A percentile compares a stretch with the other conserved stretches of the same genome.
Conservation (phyloP, 1,284 basidiomycete species). For the Cystobasidium slooffiae region DNA sequence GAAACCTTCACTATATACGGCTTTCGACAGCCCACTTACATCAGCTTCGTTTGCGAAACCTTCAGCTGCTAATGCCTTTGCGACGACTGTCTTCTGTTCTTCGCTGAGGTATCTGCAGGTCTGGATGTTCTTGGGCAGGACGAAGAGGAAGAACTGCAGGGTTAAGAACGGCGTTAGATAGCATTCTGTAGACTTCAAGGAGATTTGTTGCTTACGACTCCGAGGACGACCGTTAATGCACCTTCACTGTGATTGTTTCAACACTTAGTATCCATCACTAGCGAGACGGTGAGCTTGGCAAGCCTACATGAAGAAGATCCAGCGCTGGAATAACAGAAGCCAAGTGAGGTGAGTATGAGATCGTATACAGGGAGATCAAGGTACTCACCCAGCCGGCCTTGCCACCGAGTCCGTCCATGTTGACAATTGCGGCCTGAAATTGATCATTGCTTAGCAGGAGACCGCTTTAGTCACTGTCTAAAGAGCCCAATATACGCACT, state of each 20-base stretch:
- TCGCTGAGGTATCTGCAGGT: constrained; percentile 45
- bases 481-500: no score
- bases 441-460: no score
- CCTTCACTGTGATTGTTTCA: constrained; percentile 44
- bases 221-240: constrained; percentile 45
- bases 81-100: constrained; percentile 44
- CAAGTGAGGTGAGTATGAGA: background rate
- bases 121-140: constrained; percentile 45
- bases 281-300: constrained; percentile 42
- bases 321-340: constrained; percentile 25
- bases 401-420: constrained; percentile 56
- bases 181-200: no score
- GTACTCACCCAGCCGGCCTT: constrained; percentile 55
- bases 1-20: background rate
- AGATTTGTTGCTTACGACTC: constrained; percentile 12
- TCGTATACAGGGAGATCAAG: no score
- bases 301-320: constrained; percentile 29
- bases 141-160: constrained; percentile 37
- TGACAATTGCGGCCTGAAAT: constrained; percentile 55
- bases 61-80: constrained; percentile 45
- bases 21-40: background rate
- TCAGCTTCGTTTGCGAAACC: constrained; percentile 30
- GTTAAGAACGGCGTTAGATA: no score
- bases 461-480: no score
- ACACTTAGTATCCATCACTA: background rate